Evolutionary conservation across 2,329 filamentous ascomycete genomes (phyloP).

Genomic region (Trichoderma koningii): DNA sequence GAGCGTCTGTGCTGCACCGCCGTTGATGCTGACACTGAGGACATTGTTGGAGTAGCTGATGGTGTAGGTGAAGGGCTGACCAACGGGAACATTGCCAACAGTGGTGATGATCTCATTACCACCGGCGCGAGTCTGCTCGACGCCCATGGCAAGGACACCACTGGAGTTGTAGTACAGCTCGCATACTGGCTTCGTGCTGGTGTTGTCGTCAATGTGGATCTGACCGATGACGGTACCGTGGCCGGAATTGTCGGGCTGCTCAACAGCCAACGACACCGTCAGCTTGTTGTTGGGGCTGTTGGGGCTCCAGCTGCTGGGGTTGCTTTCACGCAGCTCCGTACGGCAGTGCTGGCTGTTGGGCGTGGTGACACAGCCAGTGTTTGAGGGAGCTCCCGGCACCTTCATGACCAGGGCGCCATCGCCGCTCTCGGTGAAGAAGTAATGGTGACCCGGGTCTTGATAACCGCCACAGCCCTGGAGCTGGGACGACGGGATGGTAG

Average conservation of each 20-base stretch:
- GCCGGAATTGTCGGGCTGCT: conserved; percentile 41
- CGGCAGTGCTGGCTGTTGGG: conserved; percentile 46
- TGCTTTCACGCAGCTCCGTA: conserved; percentile 45
- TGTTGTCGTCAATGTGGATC: conserved; percentile 41
- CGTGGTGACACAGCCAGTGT: conserved; percentile 44
- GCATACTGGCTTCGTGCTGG: conserved; percentile 43
- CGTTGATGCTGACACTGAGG: conserved; percentile 40
- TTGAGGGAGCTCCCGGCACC: conserved; percentile 41
- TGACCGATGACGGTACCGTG: conserved; percentile 41
- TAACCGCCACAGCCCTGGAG: conserved; percentile 43
- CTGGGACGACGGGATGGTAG: conserved; percentile 35
- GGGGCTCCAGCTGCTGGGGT: conserved; percentile 40
- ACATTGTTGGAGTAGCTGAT: conserved; percentile 42
- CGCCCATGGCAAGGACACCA: conserved; percentile 42
- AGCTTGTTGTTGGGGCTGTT: conserved; percentile 29
- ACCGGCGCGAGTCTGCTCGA: conserved; percentile 39
- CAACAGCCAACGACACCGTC: conserved; percentile 34
- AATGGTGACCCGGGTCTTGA: conserved; percentile 32
- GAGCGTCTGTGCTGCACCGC: conserved; percentile 32
- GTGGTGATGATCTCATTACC: conserved; percentile 38
- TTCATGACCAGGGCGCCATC: conserved; percentile 44
- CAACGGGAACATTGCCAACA: conserved; percentile 42
- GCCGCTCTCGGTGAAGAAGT: conserved; percentile 42
- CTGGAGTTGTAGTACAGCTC: conserved; percentile 44
- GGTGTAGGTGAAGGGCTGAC: conserved; percentile 42